These are phyloP conservation scores for Termitomyces sp. DNA, from an alignment of 768 basidiomycete species.

Conservation along the genomic window DNA sequence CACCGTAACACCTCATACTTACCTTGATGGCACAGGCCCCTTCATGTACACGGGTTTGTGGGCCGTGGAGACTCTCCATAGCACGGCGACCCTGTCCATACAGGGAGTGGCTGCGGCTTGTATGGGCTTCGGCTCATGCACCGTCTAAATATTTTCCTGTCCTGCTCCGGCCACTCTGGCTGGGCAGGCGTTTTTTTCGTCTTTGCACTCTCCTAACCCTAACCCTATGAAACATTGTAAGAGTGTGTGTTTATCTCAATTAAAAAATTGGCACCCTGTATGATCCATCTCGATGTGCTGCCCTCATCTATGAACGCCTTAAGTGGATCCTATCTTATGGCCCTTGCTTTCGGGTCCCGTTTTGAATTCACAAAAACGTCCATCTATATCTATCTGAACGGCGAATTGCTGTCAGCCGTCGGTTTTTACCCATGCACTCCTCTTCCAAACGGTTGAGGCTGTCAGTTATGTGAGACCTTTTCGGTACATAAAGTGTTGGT, in stretches of 20 bases:
- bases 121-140: constrained; percentile 63
- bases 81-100: constrained; percentile 69
- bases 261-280: too few species aligned
- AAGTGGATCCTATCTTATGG: too few species aligned
- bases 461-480: constrained; percentile 1
- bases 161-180: constrained; percentile 48
- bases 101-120: constrained; percentile 50
- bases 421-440: not conserved
- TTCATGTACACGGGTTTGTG: constrained; percentile 54
- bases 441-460: not conserved
- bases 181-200: constrained; percentile 33
- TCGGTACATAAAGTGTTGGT: not conserved
- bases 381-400: too few species aligned
- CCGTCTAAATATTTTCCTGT: constrained; percentile 64
- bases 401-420: not conserved
- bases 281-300: too few species aligned
- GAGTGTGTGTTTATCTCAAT: too few species aligned
- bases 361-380: not conserved
- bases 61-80: constrained; percentile 56
- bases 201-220: not conserved
- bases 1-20: constrained; percentile 40
- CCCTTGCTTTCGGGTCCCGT: not conserved
- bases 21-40: constrained; percentile 61
- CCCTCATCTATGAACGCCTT: too few species aligned
- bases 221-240: too few species aligned